These are phyloP conservation scores for Dryadomyces quercivorus DNA, from an alignment of 2,329 filamentous ascomycete genomes.

Conservation along the genomic window DNA sequence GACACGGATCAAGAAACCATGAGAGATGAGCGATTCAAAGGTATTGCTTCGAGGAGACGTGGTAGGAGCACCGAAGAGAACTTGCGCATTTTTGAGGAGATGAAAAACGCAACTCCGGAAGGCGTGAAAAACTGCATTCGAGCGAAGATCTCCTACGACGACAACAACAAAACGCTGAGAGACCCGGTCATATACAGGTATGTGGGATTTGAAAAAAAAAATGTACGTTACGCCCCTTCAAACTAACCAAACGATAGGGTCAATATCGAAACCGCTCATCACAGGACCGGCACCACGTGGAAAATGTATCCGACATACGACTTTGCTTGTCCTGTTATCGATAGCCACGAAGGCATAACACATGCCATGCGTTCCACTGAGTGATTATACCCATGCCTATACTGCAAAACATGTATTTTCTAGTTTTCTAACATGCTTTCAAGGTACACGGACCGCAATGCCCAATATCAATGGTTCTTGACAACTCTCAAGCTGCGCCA, in stretches of 20 bases:
- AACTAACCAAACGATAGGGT: conserved; percentile 1
- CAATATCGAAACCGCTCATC: conserved; percentile 56
- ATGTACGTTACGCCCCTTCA: no score
- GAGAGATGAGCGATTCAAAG: conserved; percentile 72
- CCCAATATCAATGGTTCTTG: conserved; percentile 79
- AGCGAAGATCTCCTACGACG: conserved; percentile 83
- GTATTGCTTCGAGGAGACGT: conserved; percentile 69
- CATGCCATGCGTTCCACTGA: conserved; percentile 75
- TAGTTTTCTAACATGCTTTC: not conserved
- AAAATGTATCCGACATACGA: conserved; percentile 85
- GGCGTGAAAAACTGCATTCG: conserved; percentile 83
- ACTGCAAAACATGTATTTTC: not conserved
- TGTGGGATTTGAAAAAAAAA: no score
- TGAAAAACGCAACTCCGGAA: conserved; percentile 64
- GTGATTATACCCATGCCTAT: conserved; percentile 11
- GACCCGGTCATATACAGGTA: conserved; percentile 95
- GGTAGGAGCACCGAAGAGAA: conserved; percentile 73
- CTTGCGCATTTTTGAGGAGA: conserved; percentile 77
- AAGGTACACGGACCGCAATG: conserved; percentile 68
- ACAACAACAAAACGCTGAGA: conserved; percentile 89
- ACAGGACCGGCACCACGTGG: conserved; percentile 68
- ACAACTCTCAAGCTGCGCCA: conserved; percentile 60
- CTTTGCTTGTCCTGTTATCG: conserved; percentile 72
- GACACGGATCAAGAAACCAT: conserved; percentile 86
- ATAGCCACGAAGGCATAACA: conserved; percentile 70